These are phyloP conservation scores for Cymbopogon flexuosus DNA, from an alignment of 202 grass and related monocot species.

Conservation along the genomic window DNA sequence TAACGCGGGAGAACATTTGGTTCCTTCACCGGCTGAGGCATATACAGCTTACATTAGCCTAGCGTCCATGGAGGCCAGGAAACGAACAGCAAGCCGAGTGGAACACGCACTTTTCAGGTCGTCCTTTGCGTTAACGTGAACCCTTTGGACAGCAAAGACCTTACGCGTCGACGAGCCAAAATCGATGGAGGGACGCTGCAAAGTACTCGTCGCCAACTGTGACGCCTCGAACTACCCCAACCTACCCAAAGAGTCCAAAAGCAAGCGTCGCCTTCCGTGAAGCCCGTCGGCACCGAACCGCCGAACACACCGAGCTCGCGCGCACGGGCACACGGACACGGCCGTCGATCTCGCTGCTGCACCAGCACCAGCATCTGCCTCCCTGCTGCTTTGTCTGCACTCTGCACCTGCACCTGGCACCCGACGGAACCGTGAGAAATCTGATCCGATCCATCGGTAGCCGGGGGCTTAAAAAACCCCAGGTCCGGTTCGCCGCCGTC, in stretches of 20 bases:
- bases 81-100: background rate
- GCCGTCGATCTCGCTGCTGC: background rate
- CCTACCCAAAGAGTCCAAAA: background rate
- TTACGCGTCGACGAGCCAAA: background rate
- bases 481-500: background rate
- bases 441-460: background rate
- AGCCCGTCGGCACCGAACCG: background rate
- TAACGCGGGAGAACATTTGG: background rate
- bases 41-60: background rate
- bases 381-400: background rate
- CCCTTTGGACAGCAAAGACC: background rate
- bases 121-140: conserved; percentile 14
- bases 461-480: background rate
- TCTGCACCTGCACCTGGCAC: background rate
- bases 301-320: background rate
- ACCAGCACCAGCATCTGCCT: background rate
- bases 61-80: background rate
- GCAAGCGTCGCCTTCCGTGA: conserved; percentile 10
- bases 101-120: conserved; percentile 4
- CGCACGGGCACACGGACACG: background rate
- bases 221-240: background rate
- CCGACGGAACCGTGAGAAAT: background rate
- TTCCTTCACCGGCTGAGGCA: background rate
- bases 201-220: conserved; percentile 25
- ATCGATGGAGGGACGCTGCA: background rate